These are phyloP conservation scores for Gossypium sturtianum DNA, from an alignment of 345 rosid species.

Conservation along the genomic window DNA sequence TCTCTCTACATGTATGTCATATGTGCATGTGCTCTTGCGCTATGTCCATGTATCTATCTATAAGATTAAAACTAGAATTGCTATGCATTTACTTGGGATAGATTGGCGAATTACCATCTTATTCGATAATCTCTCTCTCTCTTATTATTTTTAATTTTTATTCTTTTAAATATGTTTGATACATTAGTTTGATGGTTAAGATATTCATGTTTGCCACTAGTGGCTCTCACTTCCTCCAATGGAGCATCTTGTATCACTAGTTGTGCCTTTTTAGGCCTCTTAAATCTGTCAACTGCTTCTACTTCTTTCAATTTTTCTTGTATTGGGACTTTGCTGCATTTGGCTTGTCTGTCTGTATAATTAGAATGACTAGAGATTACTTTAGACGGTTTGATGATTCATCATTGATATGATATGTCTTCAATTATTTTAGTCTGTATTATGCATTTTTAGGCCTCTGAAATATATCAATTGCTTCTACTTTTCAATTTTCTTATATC, in stretches of 20 bases:
- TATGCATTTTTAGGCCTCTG: not conserved
- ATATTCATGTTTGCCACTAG: not conserved
- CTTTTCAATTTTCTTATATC: no score
- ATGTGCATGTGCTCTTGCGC: no score
- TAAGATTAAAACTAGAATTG: no score
- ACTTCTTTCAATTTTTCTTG: not conserved
- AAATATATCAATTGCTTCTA: no score
- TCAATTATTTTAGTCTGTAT: not conserved
- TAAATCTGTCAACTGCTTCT: not conserved
- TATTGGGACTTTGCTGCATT: not conserved
- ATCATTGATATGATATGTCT: not conserved
- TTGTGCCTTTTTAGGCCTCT: constrained; percentile 1
- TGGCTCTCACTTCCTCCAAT: not conserved
- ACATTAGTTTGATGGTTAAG: not conserved
- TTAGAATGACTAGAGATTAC: constrained; percentile 3
- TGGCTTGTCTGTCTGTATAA: not conserved
- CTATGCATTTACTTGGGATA: no score
- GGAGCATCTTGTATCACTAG: not conserved
- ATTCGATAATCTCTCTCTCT: no score
- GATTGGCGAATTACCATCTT: no score
- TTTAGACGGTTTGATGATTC: not conserved
- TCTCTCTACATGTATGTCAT: no score
- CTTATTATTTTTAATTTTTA: no score
- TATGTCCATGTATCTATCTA: no score
- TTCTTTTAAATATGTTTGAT: not conserved